These are phyloP conservation scores for Xylariaceae sp. DNA, from an alignment of 2,329 filamentous ascomycete species.

Conservation along the genomic window DNA sequence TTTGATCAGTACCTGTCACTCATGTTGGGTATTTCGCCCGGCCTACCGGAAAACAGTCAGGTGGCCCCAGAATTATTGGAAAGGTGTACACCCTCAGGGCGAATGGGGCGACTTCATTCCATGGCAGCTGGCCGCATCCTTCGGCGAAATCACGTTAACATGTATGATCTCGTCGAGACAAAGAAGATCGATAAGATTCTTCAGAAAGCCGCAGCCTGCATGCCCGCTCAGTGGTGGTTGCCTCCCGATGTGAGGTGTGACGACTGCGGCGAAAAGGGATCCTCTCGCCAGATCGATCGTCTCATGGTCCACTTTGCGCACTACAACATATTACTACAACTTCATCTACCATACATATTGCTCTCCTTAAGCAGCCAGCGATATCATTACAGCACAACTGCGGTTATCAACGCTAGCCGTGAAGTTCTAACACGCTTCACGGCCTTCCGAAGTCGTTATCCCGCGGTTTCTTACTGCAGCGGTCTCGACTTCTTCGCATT, in stretches of 20 bases:
- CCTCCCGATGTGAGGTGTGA: constrained; percentile 26
- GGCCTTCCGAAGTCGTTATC: constrained; percentile 43
- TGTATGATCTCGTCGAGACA: constrained; percentile 39
- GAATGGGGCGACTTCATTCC: constrained; percentile 44
- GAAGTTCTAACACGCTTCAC: constrained; percentile 50
- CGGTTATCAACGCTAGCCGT: constrained; percentile 50
- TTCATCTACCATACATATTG: constrained; percentile 55
- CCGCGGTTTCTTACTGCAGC: constrained; percentile 47
- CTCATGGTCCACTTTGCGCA: constrained; percentile 51
- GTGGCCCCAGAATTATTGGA: constrained; percentile 39
- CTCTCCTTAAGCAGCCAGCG: constrained; percentile 25
- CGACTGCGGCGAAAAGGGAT: constrained; percentile 21
- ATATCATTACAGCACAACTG: constrained; percentile 49
- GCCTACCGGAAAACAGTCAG: constrained; percentile 41
- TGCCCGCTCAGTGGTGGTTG: constrained; percentile 54
- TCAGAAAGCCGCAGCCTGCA: constrained; percentile 43
- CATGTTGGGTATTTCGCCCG: constrained; percentile 54
- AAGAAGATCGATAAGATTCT: constrained; percentile 48
- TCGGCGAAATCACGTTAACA: constrained; percentile 44
- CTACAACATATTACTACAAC: constrained; percentile 50
- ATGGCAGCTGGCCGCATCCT: constrained; percentile 47
- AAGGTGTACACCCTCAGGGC: constrained; percentile 31
- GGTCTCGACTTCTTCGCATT: constrained; percentile 52
- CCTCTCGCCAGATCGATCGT: constrained; percentile 44
- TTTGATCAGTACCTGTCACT: constrained; percentile 56